A percentile compares a stretch with the other conserved stretches of the same genome.
phyloP scores from a whole-genome alignment of 1,139 yeast species.

The Geotrichum aggregatum region DNA sequence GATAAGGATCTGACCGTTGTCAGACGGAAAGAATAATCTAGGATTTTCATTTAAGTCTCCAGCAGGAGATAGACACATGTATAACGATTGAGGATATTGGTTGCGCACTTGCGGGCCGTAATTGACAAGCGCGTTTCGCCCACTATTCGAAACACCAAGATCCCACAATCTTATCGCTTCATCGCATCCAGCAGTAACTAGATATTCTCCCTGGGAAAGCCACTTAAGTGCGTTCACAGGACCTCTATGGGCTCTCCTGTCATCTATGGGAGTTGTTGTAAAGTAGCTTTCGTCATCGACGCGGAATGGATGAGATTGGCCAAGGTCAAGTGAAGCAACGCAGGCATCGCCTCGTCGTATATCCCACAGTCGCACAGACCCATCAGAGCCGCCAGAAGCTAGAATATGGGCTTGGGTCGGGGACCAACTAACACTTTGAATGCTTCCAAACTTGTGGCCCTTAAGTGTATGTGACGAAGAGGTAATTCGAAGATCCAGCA shows the following conservation, averaged over 20 bases:
- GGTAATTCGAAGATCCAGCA: conserved; percentile 68
- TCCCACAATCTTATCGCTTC: conserved; percentile 78
- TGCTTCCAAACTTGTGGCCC: conserved; percentile 57
- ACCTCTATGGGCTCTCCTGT: conserved; percentile 54
- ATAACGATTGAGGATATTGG: conserved; percentile 45
- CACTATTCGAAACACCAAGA: conserved; percentile 32
- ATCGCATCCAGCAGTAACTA: conserved; percentile 69
- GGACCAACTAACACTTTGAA: conserved; percentile 71
- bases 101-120: conserved; percentile 78
- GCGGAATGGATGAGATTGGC: conserved; percentile 27
- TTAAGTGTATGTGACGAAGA: conserved; percentile 65
- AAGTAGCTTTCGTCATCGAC: conserved; percentile 20
- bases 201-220: conserved; percentile 57
- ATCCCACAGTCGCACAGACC: conserved; percentile 61
- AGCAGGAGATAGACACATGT: conserved; percentile 41
- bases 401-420: conserved; percentile 59
- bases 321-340: conserved; percentile 56
- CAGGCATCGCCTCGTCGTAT: conserved; percentile 65
- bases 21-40: conserved; percentile 67
- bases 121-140: conserved; percentile 45
- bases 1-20: conserved; percentile 70
- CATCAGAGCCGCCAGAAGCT: conserved; percentile 76
- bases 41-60: conserved; percentile 41
- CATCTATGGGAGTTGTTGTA: conserved; percentile 29
- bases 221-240: conserved; percentile 72